Conservation (phyloP, 2,329 filamentous ascomycete genomes). For the Colletotrichum sp. region DNA sequence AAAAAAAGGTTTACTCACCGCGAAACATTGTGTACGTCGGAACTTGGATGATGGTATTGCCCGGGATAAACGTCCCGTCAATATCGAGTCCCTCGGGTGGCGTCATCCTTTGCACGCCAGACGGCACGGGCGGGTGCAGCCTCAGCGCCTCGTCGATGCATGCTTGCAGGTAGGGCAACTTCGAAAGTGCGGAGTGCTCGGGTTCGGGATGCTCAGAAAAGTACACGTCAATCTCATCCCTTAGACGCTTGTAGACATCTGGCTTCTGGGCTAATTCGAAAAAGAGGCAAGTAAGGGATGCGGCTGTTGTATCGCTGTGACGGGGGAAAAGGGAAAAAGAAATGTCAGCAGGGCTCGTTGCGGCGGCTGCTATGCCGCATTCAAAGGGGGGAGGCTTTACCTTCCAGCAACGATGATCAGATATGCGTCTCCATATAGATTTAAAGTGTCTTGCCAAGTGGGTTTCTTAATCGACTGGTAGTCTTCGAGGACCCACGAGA, state of each 20-base stretch:
- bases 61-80: slow-evolving; percentile 36
- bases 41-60: slow-evolving; percentile 35
- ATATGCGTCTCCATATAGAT: slow-evolving; percentile 31
- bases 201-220: slow-evolving; percentile 3
- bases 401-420: slow-evolving; percentile 35
- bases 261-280: slow-evolving; percentile 19
- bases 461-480: slow-evolving; percentile 21
- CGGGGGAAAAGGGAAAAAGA: not conserved
- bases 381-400: slow-evolving; percentile 12
- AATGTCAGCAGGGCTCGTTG: not conserved
- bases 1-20: slow-evolving; percentile 1
- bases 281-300: slow-evolving; percentile 20
- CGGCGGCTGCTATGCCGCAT: not conserved
- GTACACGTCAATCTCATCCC: slow-evolving; percentile 22
- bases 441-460: slow-evolving; percentile 24
- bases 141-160: slow-evolving; percentile 44
- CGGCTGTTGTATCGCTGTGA: slow-evolving; percentile 21
- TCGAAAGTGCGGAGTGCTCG: slow-evolving; percentile 24
- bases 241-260: not conserved
- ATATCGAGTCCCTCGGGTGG: slow-evolving; percentile 39
- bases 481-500: slow-evolving; percentile 33
- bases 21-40: slow-evolving; percentile 29
- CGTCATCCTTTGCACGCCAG: slow-evolving; percentile 37
- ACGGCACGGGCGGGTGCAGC: slow-evolving; percentile 39
- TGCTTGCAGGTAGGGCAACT: slow-evolving; percentile 34